Evolutionary conservation across 768 basidiomycete genomes (phyloP).

Genomic region (Phylloporus sp.): DNA sequence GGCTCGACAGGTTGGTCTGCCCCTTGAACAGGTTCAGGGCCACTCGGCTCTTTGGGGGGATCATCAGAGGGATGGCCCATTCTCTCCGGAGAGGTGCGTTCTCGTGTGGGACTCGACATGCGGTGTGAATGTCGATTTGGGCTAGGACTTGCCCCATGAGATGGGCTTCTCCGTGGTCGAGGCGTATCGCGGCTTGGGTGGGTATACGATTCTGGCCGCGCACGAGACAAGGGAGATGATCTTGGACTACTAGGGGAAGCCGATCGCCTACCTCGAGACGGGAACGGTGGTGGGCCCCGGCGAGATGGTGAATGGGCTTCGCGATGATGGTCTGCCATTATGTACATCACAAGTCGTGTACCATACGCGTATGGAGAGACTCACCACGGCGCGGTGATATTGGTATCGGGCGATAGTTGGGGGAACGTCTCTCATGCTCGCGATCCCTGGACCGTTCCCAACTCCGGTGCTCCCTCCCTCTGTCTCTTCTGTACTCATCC

Average conservation of each 20-base stretch:
- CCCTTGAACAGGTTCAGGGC: background rate
- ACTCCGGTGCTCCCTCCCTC: constrained; percentile 19
- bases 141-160: constrained; percentile 13
- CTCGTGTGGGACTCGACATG: constrained; percentile 11
- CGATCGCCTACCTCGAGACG: constrained; percentile 22
- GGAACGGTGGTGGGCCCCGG: constrained; percentile 10
- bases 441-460: constrained; percentile 19
- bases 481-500: constrained; percentile 22
- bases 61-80: background rate
- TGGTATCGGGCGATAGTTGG: constrained; percentile 18
- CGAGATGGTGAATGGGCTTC: constrained; percentile 11
- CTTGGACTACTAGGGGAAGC: constrained; percentile 18
- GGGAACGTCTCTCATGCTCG: constrained; percentile 21
- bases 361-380: background rate
- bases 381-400: constrained; percentile 27
- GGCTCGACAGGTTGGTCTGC: constrained; percentile 2
- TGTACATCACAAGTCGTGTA: background rate
- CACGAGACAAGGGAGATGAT: constrained; percentile 17
- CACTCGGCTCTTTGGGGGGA: background rate
- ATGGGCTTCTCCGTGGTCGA: constrained; percentile 11
- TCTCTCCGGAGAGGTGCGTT: constrained; percentile 2
- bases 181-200: constrained; percentile 8
- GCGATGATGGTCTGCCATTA: constrained; percentile 13
- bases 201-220: constrained; percentile 11
- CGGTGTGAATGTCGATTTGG: constrained; percentile 7